These are phyloP conservation scores for Cicer yamashitae DNA, from an alignment of 306 rosid genomes.

Conservation along the genomic window DNA sequence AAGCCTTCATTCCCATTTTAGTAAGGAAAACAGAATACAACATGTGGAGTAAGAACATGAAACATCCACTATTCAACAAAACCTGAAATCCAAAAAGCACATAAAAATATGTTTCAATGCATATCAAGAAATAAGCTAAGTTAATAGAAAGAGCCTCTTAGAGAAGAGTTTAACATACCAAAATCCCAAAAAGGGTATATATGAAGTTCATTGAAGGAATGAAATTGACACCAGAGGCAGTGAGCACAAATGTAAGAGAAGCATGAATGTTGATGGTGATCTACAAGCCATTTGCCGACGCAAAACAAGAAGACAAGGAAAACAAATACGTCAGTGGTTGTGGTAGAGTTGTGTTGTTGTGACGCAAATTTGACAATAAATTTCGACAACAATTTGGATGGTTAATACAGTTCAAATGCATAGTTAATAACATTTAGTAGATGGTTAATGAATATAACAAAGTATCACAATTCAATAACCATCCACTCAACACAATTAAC, in stretches of 20 bases:
- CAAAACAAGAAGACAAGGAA: conserved; percentile 27
- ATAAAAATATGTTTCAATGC: conserved; percentile 30
- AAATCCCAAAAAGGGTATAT: conserved; percentile 67
- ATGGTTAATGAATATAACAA: too few relatives aligned
- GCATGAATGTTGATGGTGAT: conserved; percentile 97
- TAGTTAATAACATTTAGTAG: too few relatives aligned
- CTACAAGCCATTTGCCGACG: conserved; percentile 52
- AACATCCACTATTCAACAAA: conserved; percentile 73
- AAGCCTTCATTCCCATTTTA: conserved; percentile 86
- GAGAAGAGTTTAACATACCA: conserved; percentile 58
- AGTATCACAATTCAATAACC: too few relatives aligned
- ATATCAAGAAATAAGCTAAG: conserved; percentile 11
- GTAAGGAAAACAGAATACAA: conserved; percentile 83
- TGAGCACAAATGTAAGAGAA: conserved; percentile 77
- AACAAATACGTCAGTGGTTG: not conserved
- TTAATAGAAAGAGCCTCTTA: not conserved
- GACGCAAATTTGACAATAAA: too few relatives aligned
- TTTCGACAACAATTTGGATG: too few relatives aligned
- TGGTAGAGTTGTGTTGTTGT: not conserved
- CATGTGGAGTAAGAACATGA: conserved; percentile 84
- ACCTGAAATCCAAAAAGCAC: conserved; percentile 55
- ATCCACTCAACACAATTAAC: too few relatives aligned
- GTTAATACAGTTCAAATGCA: too few relatives aligned
- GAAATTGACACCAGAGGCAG: conserved; percentile 71
- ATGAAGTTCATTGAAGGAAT: conserved; percentile 83